phyloP scores from a whole-genome alignment of 805 yeast species.

The Spathaspora hagerdaliae region DNA sequence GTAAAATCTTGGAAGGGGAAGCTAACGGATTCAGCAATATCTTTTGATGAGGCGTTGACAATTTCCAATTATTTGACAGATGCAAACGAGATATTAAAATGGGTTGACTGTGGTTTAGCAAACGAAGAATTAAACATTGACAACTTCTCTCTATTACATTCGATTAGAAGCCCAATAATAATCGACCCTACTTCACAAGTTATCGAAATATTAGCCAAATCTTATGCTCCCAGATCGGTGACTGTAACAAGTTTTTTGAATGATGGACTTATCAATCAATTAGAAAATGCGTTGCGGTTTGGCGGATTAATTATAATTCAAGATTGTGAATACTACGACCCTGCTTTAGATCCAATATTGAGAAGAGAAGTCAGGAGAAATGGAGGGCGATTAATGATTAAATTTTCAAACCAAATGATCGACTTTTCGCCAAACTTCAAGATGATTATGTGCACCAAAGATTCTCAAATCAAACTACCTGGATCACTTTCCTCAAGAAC shows the following conservation, averaged over 20 bases:
- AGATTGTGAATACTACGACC: conserved; percentile 81
- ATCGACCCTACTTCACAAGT: conserved; percentile 67
- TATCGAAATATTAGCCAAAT: conserved; percentile 34
- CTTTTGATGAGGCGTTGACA: conserved; percentile 26
- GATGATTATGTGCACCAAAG: conserved; percentile 58
- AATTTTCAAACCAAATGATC: conserved; percentile 57
- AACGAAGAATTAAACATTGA: conserved; percentile 60
- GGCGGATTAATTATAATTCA: conserved; percentile 72
- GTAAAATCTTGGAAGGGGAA: conserved; percentile 30
- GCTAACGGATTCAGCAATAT: conserved; percentile 33
- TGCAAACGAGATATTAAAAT: conserved; percentile 37
- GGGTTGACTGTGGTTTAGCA: conserved; percentile 54
- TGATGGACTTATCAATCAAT: conserved; percentile 55
- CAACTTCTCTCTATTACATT: conserved; percentile 53
- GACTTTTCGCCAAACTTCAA: conserved; percentile 66
- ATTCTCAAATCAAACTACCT: conserved; percentile 43
- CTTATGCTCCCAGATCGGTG: conserved; percentile 30
- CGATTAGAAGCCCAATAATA: conserved; percentile 47
- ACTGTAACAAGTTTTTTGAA: conserved; percentile 69
- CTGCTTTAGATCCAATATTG: conserved; percentile 61
- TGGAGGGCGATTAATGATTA: conserved; percentile 68
- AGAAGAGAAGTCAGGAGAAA: conserved; percentile 54
- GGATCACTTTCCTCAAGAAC: conserved; percentile 62
- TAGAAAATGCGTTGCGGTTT: conserved; percentile 80
- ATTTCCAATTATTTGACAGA: conserved; percentile 36